Percentiles rank a stretch among this genome's conserved stretches.
Conservation (phyloP, 129 eudicot genomes). For the Gnaphalium uliginosum region DNA sequence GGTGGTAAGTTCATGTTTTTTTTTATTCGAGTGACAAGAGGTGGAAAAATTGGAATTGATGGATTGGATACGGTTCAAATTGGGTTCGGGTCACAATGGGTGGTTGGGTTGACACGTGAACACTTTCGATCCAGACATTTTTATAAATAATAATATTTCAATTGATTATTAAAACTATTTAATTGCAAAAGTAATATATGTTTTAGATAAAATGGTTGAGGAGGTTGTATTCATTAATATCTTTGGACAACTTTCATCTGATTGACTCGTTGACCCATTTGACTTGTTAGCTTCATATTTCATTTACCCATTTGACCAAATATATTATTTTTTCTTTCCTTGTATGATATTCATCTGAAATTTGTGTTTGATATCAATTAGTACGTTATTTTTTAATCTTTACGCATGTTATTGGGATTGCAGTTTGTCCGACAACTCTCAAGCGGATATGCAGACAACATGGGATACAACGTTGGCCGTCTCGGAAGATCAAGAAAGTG, state of each 20-base stretch:
- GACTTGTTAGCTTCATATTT: neutral
- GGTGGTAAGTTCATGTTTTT: conserved; percentile 67
- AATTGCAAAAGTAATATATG: neutral
- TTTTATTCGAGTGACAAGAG: neutral
- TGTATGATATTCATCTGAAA: neutral
- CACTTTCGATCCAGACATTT: neutral
- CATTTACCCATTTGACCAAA: too few species aligned
- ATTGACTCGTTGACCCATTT: neutral
- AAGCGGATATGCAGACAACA: conserved; percentile 96
- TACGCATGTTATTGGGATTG: conserved; percentile 19
- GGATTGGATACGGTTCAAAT: neutral
- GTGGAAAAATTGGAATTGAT: neutral
- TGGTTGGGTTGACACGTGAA: neutral
- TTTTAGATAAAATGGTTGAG: neutral
- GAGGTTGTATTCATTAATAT: neutral
- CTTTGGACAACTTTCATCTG: neutral
- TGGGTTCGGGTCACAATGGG: neutral
- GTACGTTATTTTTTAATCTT: neutral
- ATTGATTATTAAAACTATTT: neutral
- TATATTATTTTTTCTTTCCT: neutral
- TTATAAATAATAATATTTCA: neutral
- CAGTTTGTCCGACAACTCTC: conserved; percentile 97
- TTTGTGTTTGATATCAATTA: neutral
- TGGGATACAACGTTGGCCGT: conserved; percentile 95
- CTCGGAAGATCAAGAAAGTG: conserved; percentile 97